phyloP scores from a whole-genome alignment of 192 early-diverging fungal species.

The Rhizophagus clarus region DNA sequence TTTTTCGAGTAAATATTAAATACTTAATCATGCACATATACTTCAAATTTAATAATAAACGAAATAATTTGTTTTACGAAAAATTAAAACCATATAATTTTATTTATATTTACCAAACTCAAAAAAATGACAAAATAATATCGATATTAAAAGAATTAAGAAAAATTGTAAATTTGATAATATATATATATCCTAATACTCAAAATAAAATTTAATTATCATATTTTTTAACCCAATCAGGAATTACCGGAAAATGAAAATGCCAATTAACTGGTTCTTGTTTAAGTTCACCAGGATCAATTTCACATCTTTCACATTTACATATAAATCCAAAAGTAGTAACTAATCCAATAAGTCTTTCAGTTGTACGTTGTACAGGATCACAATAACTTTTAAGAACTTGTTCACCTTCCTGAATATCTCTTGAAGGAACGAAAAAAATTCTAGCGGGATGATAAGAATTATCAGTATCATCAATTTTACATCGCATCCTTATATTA shows the following conservation, averaged over 20 bases:
- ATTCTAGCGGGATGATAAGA: background rate
- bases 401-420: background rate
- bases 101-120: too few relatives aligned
- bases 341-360: background rate
- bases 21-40: too few relatives aligned
- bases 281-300: background rate
- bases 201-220: background rate
- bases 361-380: background rate
- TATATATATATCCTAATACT: too few relatives aligned
- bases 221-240: background rate
- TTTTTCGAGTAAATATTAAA: too few relatives aligned
- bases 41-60: too few relatives aligned
- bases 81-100: too few relatives aligned
- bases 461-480: background rate
- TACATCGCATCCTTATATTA: background rate
- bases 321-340: constrained; percentile 11
- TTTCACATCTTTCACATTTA: background rate
- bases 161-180: too few relatives aligned
- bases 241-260: background rate
- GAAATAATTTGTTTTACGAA: too few relatives aligned
- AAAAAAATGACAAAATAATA: too few relatives aligned
- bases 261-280: background rate
- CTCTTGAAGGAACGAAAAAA: background rate
- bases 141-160: too few relatives aligned
- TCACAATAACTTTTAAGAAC: constrained; percentile 3